A percentile compares a stretch with the other conserved stretches of the same genome.
phyloP scores from a whole-genome alignment of 108 stramenopile species.

The Schizochytrium sp. region DNA sequence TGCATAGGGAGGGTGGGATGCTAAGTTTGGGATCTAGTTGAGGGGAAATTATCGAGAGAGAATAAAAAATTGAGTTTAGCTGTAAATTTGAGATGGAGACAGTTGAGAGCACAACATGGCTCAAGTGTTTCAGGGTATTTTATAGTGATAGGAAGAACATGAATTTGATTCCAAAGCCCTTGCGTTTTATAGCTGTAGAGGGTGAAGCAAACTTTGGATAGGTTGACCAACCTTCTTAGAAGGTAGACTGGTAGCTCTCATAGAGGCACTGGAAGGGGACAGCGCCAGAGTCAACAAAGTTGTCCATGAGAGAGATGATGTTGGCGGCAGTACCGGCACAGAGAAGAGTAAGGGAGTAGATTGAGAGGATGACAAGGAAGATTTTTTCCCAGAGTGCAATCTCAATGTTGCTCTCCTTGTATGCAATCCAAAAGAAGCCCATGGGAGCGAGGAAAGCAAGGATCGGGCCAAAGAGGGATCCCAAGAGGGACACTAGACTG shows the following conservation, averaged over 20 bases:
- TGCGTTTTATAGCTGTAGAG: too few relatives aligned
- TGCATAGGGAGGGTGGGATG: too few relatives aligned
- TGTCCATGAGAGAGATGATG: not conserved
- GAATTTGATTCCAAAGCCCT: too few relatives aligned
- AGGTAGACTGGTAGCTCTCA: not conserved
- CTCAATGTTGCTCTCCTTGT: not conserved
- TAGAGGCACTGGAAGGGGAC: not conserved
- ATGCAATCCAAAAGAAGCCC: not conserved
- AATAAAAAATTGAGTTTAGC: too few relatives aligned
- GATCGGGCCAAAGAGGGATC: conserved; percentile 41
- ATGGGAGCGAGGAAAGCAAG: conserved; percentile 7
- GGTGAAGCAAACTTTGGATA: too few relatives aligned
- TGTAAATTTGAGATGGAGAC: too few relatives aligned
- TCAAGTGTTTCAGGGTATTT: too few relatives aligned
- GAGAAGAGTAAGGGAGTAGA: not conserved
- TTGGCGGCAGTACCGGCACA: not conserved
- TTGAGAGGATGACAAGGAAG: not conserved
- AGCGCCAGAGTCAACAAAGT: not conserved
- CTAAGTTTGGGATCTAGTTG: too few relatives aligned
- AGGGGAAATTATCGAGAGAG: too few relatives aligned
- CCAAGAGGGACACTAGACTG: conserved; percentile 19
- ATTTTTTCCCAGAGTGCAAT: not conserved
- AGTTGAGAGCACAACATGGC: too few relatives aligned
- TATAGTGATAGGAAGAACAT: too few relatives aligned
- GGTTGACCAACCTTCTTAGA: too few relatives aligned